Evolutionary conservation across 306 rosid genomes (phyloP), one percentile per base, ranked within the genome.

Genomic region (Prunus kanzakura): DNA sequence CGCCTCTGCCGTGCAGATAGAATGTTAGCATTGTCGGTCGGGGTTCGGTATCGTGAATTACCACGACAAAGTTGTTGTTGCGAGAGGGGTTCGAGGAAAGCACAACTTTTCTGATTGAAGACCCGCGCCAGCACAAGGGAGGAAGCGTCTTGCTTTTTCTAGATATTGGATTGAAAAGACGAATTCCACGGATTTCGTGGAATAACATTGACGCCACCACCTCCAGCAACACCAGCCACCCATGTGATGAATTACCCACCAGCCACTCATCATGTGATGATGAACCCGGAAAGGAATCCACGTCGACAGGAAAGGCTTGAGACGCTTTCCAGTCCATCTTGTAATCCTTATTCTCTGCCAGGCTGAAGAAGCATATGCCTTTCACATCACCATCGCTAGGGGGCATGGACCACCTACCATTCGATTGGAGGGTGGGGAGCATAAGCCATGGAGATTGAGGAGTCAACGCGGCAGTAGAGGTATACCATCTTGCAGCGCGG

Each of bases 401-500:
- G 55, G 2, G 20, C 56, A 16, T 35, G 41, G 41, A 6, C 41
- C 41, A 35, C 8, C 41, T 35, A 35, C 41, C 1, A 35, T 6
- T 8, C 1, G 0, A 35, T 35, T 35, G 6, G 56, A 15, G 15
- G 6, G 58, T 14, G n/a, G 69, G 80, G 19, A 68, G 25, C 67
- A 77, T 67, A 30, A 58, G 80, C 60, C 55, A 56, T 13, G 75
- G 73, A 54, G 4, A 14, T 66, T 76, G 41, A 35, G 41, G 73
- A 38, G 27, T 35, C 35, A 56, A 13, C 27, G 63, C 4, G 0
- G 18, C 20, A 32, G 15, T 3, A 41, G 55, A 57, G 41, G 22
- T 15, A 13, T 22, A 41, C 27, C 14, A 38, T 22, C 23, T 43
- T 43, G 56, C 64, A 13, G 67, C 43, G 19, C 4, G 15, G 15